Percentiles rank a stretch among this genome's conserved stretches.
Conservation (phyloP, 345 rosid species). For the Salix purpurea region DNA sequence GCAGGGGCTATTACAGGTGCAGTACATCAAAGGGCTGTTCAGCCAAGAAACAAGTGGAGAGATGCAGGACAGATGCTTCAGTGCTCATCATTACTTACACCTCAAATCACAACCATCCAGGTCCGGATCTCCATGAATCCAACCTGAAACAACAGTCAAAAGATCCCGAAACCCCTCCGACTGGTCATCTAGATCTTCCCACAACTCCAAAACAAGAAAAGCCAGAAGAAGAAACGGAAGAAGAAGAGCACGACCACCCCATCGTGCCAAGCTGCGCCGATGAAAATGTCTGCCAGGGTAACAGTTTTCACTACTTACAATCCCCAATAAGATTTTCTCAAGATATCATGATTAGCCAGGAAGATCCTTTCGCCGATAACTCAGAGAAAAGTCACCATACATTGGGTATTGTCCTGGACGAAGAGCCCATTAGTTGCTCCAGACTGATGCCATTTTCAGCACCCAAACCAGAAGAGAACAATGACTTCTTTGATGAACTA, state of each 20-base stretch:
- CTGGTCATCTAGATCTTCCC: conserved; percentile 6
- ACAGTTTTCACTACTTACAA: conserved; percentile 42
- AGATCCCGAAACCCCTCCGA: conserved; percentile 3
- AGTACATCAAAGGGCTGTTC: conserved; percentile 71
- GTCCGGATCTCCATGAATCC: conserved; percentile 27
- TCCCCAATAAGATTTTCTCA: conserved; percentile 29
- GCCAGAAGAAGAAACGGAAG: conserved; percentile 9
- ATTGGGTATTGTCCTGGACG: conserved; percentile 39
- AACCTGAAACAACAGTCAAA: conserved; percentile 14
- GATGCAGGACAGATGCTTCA: conserved; percentile 64
- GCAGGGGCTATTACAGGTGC: conserved; percentile 72
- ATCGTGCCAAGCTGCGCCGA: background rate
- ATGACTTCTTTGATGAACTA: conserved; percentile 71
- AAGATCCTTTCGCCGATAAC: conserved; percentile 31
- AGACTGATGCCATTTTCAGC: conserved; percentile 23
- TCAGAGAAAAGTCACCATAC: conserved; percentile 10
- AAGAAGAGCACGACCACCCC: conserved; percentile 11
- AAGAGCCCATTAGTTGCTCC: conserved; percentile 39
- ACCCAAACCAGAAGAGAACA: conserved; percentile 36
- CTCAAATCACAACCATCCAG: conserved; percentile 61
- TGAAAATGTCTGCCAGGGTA: conserved; percentile 29
- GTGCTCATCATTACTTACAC: conserved; percentile 61
- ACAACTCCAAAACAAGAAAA: conserved; percentile 17
- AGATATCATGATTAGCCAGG: conserved; percentile 34
- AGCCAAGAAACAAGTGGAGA: conserved; percentile 70